Percentiles rank a stretch among this genome's conserved stretches.
phyloP scores from a whole-genome alignment of 2,329 filamentous ascomycete species.

The Beauveria sp. region DNA sequence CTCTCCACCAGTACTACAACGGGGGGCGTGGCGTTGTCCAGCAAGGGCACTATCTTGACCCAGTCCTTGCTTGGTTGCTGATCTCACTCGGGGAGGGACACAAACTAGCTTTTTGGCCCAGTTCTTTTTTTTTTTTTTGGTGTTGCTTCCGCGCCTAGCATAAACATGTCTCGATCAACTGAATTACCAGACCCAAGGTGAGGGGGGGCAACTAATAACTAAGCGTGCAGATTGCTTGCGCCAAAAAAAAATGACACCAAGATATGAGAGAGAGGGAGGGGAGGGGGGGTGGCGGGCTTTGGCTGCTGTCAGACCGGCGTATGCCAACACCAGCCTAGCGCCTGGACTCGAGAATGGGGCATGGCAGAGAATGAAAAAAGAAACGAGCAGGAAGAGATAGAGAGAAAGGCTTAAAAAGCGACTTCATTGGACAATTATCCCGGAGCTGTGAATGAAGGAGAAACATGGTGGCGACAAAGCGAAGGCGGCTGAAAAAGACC shows the following conservation, averaged over 20 bases:
- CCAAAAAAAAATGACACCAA: background rate
- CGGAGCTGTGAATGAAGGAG: background rate
- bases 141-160: background rate
- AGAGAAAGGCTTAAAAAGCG: background rate
- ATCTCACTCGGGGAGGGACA: background rate
- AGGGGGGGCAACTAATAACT: background rate
- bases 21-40: too few relatives aligned
- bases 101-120: background rate
- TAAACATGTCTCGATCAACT: background rate
- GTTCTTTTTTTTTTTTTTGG: background rate
- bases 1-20: background rate
- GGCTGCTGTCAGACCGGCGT: background rate
- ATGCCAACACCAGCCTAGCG: constrained; percentile 8
- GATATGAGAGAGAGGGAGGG: background rate
- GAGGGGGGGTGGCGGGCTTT: background rate
- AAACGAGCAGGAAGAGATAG: background rate
- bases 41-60: background rate
- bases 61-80: background rate
- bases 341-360: constrained; percentile 10
- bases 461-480: background rate
- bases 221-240: background rate
- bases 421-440: background rate
- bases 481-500: background rate
- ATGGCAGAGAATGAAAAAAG: background rate
- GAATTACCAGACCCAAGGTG: background rate